Evolutionary conservation across 257 asterid species (phyloP).

Genomic region (Petunia secreta): DNA sequence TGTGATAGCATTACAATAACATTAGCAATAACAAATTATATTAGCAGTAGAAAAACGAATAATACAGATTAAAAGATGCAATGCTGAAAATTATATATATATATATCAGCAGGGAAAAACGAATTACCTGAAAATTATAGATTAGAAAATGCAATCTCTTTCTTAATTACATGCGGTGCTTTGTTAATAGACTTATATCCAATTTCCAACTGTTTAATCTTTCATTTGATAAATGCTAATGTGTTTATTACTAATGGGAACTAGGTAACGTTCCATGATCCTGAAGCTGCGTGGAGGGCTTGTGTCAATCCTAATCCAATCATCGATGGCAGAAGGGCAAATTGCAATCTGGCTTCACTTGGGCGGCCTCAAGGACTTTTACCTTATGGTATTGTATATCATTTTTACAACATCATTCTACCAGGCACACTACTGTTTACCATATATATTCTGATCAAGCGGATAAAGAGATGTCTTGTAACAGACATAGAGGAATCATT

Average conservation of each 20-base stretch:
- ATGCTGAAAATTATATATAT: too few relatives aligned
- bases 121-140: not conserved
- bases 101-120: not conserved
- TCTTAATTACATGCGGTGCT: not conserved
- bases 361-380: conserved; percentile 40
- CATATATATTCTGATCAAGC: too few relatives aligned
- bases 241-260: not conserved
- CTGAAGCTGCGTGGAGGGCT: conserved; percentile 47
- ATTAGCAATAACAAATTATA: not conserved
- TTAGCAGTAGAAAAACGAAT: not conserved
- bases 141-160: not conserved
- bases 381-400: conserved; percentile 27
- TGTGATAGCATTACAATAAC: not conserved
- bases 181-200: not conserved
- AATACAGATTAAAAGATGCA: not conserved
- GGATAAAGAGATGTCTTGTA: too few relatives aligned
- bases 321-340: conserved; percentile 48
- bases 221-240: not conserved
- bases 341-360: conserved; percentile 47
- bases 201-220: not conserved
- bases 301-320: conserved; percentile 46
- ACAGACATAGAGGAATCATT: too few relatives aligned
- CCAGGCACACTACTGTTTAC: too few relatives aligned
- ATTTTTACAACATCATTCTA: not conserved
- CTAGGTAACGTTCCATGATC: conserved; percentile 46